These are phyloP conservation scores for Kodamaea laetipori DNA, from an alignment of 805 yeast species.

Conservation along the genomic window DNA sequence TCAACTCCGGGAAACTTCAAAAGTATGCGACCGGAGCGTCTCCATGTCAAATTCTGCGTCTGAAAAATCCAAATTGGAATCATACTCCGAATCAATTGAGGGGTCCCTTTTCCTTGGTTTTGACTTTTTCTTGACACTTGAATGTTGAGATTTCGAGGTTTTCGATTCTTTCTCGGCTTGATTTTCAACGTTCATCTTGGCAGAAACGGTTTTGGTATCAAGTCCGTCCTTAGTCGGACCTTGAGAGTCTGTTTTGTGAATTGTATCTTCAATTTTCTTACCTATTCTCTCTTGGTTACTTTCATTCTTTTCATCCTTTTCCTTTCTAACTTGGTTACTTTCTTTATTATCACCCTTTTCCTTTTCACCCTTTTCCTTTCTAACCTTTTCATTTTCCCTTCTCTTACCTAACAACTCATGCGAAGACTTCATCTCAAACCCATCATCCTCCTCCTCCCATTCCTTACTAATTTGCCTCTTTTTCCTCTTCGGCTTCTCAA, in stretches of 20 bases:
- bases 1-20: no score
- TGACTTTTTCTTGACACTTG: neutral
- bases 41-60: conserved; percentile 18
- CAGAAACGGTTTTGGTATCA: no score
- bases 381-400: neutral
- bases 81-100: conserved; percentile 27
- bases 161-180: no score
- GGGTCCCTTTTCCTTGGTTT: conserved; percentile 18
- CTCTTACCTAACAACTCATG: conserved; percentile 34
- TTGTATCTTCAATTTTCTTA: neutral
- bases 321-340: conserved; percentile 5
- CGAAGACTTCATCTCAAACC: conserved; percentile 43
- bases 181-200: no score
- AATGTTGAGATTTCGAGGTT: neutral
- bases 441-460: conserved; percentile 37
- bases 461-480: conserved; percentile 33
- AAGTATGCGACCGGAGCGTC: neutral
- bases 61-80: conserved; percentile 27
- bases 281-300: neutral
- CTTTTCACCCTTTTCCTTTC: neutral
- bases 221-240: no score
- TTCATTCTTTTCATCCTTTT: conserved; percentile 8
- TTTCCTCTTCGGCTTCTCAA: conserved; percentile 20
- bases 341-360: conserved; percentile 7
- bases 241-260: no score